Evolutionary conservation across 306 rosid species (phyloP).

Genomic region (Cucumis hystrix): DNA sequence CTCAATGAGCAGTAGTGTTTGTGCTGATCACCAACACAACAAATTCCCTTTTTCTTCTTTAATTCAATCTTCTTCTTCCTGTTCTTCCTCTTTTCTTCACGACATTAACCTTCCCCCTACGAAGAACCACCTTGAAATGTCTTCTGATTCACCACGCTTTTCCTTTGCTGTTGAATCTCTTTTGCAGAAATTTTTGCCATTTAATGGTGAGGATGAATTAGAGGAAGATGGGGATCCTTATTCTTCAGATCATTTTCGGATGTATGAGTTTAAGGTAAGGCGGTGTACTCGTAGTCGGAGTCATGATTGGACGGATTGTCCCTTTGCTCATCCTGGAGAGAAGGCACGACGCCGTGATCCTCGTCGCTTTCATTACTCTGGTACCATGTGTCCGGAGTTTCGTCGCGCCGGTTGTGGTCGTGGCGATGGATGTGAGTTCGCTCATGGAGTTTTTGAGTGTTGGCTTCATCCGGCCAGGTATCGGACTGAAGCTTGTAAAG

Average conservation of each 20-base stretch:
- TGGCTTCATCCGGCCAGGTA: conserved; percentile 94
- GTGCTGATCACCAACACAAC: conserved; percentile 33
- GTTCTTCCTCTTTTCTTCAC: conserved; percentile 7
- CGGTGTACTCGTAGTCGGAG: conserved; percentile 80
- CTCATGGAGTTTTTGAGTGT: conserved; percentile 86
- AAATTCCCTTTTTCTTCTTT: conserved; percentile 22
- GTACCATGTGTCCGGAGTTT: conserved; percentile 54
- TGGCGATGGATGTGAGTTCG: conserved; percentile 66
- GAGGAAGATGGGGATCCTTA: conserved; percentile 42
- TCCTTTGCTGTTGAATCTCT: conserved; percentile 34
- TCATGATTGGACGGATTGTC: conserved; percentile 98
- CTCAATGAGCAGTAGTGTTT: conserved; percentile 8
- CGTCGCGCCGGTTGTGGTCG: conserved; percentile 62
- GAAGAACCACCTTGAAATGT: conserved; percentile 26
- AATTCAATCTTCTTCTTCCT: conserved; percentile 10
- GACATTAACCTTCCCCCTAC: conserved; percentile 56
- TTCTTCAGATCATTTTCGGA: conserved; percentile 68
- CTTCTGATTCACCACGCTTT: conserved; percentile 22
- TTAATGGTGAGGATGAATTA: conserved; percentile 24
- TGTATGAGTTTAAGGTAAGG: conserved; percentile 86
- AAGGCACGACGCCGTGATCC: conserved; percentile 88
- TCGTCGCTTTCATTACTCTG: conserved; percentile 53
- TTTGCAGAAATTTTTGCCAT: conserved; percentile 46
- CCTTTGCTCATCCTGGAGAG: conserved; percentile 78
- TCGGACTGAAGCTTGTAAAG: conserved; percentile 86